phyloP scores from a whole-genome alignment of 495 filamentous ascomycete genomes.

The Oidiodendron maius region DNA sequence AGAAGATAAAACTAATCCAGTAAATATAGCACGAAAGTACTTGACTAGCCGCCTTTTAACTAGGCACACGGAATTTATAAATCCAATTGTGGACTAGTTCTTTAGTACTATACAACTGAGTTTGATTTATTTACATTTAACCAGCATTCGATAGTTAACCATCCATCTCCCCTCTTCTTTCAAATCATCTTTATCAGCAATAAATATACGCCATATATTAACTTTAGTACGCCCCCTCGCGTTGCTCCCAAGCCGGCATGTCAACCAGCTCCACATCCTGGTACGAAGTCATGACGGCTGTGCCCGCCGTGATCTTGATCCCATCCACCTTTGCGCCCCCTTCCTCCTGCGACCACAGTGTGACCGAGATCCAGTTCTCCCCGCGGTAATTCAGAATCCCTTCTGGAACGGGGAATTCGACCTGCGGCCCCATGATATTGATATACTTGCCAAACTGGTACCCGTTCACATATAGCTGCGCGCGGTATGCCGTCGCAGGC shows the following conservation, averaged over 20 bases:
- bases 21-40: too few relatives aligned
- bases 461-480: conserved; percentile 58
- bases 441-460: conserved; percentile 49
- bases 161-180: too few relatives aligned
- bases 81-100: too few relatives aligned
- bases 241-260: not conserved
- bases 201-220: too few relatives aligned
- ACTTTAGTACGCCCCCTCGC: not conserved
- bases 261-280: not conserved
- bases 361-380: conserved; percentile 34
- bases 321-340: conserved; percentile 24
- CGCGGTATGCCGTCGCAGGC: not conserved
- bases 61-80: too few relatives aligned
- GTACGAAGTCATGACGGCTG: not conserved
- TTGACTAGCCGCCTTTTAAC: too few relatives aligned
- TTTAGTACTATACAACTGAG: too few relatives aligned
- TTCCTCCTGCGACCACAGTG: conserved; percentile 35
- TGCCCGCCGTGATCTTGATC: conserved; percentile 10
- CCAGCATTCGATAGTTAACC: too few relatives aligned
- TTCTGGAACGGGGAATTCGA: conserved; percentile 36
- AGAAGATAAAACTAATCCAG: too few relatives aligned
- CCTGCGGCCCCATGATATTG: conserved; percentile 38
- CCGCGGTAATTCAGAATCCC: conserved; percentile 37
- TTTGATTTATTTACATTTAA: too few relatives aligned
- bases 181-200: too few relatives aligned